Evolutionary conservation across 2,329 filamentous ascomycete genomes (phyloP), one percentile per base, ranked within the genome.

Genomic region (Mycosphaerella arachidis): DNA sequence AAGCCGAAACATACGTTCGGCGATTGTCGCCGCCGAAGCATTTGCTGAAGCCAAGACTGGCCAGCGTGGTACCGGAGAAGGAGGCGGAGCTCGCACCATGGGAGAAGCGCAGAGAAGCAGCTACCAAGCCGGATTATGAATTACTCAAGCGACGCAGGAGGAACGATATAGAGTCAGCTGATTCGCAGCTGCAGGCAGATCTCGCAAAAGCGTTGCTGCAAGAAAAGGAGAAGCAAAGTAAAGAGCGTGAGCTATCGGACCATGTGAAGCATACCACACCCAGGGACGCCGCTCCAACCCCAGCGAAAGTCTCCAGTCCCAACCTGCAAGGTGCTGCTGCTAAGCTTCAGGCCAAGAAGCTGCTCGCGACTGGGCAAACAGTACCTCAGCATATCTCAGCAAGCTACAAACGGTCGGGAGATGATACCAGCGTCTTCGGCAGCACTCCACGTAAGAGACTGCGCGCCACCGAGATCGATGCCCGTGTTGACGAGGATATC

Each of bases 71-170:
- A 16, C 35, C 59, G 30, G 62, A 62, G 48, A 24, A 55, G 12
- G 51, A 59, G 8, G 59, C 45, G 20, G 40, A 61, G 37, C 53
- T 71, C 30, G 66, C 70, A 24, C 63, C 70, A 6, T 72, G 70
- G 70, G 70, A 72, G 57, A 63, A 59, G 59, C 59, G 40, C 40
- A 63, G 60, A 35, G 50, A 35, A 13, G 30, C 1, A 10, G n/a
- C 30, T n/a, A 37, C 40, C 10, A 43, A 37, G n/a, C 10, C 33
- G 6, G 24, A 50, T 10, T 48, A 12, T 30, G 18, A n/a, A 12
- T 24, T n/a, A 48, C 18, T 8, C 13, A n/a, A 48, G 27, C 46
- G 40, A 40, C 18, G 27, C 8, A 54, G 35, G 31, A 56, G 30
- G 20, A 29, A 43, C 29, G 20, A 6, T 3, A 6, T 46, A 53